A percentile compares a stretch with the other conserved stretches of the same genome.
These are phyloP conservation scores for Cytospora piceicola DNA, from an alignment of 2,329 filamentous ascomycete genomes.

Conservation along the genomic window DNA sequence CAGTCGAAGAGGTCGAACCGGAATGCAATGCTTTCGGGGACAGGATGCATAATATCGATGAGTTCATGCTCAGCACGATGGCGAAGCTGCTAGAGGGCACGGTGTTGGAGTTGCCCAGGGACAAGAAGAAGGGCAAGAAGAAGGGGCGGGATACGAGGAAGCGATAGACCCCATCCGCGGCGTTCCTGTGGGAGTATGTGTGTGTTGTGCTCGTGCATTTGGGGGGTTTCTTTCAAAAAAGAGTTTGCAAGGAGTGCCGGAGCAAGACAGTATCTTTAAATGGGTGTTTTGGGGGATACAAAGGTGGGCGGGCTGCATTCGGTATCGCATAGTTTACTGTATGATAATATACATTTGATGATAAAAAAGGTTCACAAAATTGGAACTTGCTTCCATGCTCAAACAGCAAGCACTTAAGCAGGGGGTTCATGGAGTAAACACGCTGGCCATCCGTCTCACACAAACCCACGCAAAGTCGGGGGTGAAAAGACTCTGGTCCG, in stretches of 20 bases:
- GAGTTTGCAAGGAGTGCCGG: constrained; percentile 35
- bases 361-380: neutral
- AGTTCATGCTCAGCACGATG: constrained; percentile 76
- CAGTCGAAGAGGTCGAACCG: constrained; percentile 42
- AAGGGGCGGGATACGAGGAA: constrained; percentile 62
- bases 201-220: neutral
- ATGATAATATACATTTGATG: neutral
- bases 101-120: constrained; percentile 64
- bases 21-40: constrained; percentile 65
- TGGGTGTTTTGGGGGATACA: neutral
- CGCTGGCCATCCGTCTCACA: too few species aligned
- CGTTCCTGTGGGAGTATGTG: neutral
- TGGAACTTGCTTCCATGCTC: neutral
- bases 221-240: neutral
- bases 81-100: constrained; percentile 62
- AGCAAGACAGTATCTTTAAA: neutral
- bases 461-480: too few species aligned
- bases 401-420: too few species aligned
- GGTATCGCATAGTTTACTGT: neutral
- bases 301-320: neutral
- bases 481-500: too few species aligned
- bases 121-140: constrained; percentile 66
- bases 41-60: constrained; percentile 67
- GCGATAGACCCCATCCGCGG: constrained; percentile 38
- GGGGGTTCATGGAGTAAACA: too few species aligned